These are phyloP conservation scores for grape (Vitis vinifera) DNA, from an alignment of 164 flowering plant genomes.

Conservation along the genomic window DNA sequence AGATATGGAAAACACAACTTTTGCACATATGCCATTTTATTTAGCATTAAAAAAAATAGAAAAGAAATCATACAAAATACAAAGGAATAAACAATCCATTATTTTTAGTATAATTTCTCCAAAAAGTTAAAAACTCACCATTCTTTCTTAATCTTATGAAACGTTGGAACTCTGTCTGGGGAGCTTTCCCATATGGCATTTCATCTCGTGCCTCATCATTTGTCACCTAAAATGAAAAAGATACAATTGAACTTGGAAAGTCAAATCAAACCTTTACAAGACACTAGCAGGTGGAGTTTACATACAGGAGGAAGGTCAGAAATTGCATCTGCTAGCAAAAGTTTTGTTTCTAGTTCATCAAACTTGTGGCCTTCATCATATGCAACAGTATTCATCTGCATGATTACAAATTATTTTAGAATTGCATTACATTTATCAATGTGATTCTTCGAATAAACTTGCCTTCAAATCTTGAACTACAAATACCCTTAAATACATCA, in stretches of 20 bases:
- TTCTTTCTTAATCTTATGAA: conserved; percentile 47
- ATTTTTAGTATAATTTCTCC: background rate
- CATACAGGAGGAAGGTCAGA: conserved; percentile 78
- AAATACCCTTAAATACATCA: background rate
- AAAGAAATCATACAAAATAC: too few relatives aligned
- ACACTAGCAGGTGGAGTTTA: background rate
- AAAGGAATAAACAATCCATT: too few relatives aligned
- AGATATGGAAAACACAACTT: too few relatives aligned
- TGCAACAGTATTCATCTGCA: conserved; percentile 55
- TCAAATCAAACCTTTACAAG: background rate
- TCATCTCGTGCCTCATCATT: conserved; percentile 64
- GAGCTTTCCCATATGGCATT: conserved; percentile 45
- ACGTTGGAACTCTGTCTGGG: conserved; percentile 62
- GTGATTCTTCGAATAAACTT: too few relatives aligned
- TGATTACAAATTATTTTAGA: background rate
- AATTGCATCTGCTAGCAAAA: conserved; percentile 71
- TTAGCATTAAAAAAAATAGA: too few relatives aligned
- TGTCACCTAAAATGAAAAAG: conserved; percentile 39
- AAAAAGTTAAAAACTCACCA: conserved; percentile 36
- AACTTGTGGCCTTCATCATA: conserved; percentile 31
- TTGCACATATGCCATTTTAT: too few relatives aligned
- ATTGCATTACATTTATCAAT: too few relatives aligned
- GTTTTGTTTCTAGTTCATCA: conserved; percentile 33
- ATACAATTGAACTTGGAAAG: background rate
- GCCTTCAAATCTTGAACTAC: too few relatives aligned